Base-by-base conservation (phyloP, 345 rosid genomes). In the Linum tenue region DNA sequence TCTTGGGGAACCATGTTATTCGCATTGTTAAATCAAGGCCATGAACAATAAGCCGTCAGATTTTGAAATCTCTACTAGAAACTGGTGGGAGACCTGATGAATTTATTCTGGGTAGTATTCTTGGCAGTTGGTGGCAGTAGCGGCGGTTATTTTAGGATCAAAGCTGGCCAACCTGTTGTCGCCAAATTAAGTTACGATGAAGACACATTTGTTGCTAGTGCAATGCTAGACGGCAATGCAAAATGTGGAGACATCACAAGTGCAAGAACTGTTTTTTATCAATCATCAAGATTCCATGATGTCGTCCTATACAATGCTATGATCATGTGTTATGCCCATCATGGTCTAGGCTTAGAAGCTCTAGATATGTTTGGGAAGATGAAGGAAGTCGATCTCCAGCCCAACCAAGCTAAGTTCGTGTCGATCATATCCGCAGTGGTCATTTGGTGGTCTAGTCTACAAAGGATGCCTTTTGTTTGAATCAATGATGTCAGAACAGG, bases 251-350 rank as follows among this genome's bases (percentile, higher is more conserved):
- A 77, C 64, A 72, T 80, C 37, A 35, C 55, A 43, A 61, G 69
- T 60, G 79, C 84, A 56, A 59, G 67, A 48, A 61, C 68, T 60
- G 75, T 70, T 60, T 80, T 80, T 37, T 58, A 72, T 51, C 73
- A 67, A 39, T 75, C 75, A 43, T 62, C 11, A 59, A 51, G 66
- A 36, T 57, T 39, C 39, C 62, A 39, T 56, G 84, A 80, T 43
- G 73, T 72, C 65, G 58, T 80, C 56, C 42, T 77, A 31, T 65
- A 59, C 59, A 80, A 77, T 68, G 60, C 75, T 15, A 64, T 80
- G 77, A 80, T 80, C 51, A 77, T 67, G 71, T 79, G 75, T n/a
- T 80, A 77, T 75, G 79, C 79, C 12, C 77, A 65, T 63, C 78
- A 75, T 39, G 75, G 84, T 67, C 70, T 62, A n/a, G 44, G 69